Base-by-base conservation (phyloP, 164 flowering plant species). In the Vitis amurensis region DNA sequence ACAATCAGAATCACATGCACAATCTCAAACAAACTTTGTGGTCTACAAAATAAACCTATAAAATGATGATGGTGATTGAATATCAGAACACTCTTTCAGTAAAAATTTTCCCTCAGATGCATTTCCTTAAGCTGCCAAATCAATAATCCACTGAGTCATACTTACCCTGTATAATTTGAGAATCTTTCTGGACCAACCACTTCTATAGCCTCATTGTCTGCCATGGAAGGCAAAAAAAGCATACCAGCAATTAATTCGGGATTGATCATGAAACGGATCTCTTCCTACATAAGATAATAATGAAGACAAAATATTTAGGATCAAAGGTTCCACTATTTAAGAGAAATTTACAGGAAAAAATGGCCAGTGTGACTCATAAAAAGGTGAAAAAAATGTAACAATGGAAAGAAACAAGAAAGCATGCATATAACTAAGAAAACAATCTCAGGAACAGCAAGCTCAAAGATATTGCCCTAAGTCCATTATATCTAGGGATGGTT, bases 251-350 rank as follows among this genome's bases (percentile, higher is more conserved):
- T 89, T 69, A 93, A 77, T 79, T 93, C 99, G 67, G 99, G 98
- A 78, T 84, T 88, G 80, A 91, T 88, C 98, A 96, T 91, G 85
- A 96, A 96, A 69, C 95, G 94, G 15, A 96, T 96, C 77, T 96
- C 99, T 81, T 96, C 99, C 97, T 91, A 68, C 76, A 80, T 16
- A 51, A 59, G n/a, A 53, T 48, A 30, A 56, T 13, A 19, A 57
- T 48, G 10, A 74, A 16, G 64, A 50, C 50, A 6, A 23, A 62
- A 15, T 65, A 50, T 5, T 23, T 51, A 55, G 8, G 17, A 11
- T 11, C 23, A 27, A 1, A 27, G 12, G 5, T 31, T n/a, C 49
- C 51, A 4, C 10, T 63, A 48, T 17, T n/a, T 9, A 63, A 63
- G 30, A 48, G 44, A 12, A 51, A 49, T 10, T 47, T 37, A 37